Percentiles rank a stretch among this genome's conserved stretches.
Evolutionary conservation across 2,329 filamentous ascomycete species (phyloP).

Genomic region (Penicillium glabrum): DNA sequence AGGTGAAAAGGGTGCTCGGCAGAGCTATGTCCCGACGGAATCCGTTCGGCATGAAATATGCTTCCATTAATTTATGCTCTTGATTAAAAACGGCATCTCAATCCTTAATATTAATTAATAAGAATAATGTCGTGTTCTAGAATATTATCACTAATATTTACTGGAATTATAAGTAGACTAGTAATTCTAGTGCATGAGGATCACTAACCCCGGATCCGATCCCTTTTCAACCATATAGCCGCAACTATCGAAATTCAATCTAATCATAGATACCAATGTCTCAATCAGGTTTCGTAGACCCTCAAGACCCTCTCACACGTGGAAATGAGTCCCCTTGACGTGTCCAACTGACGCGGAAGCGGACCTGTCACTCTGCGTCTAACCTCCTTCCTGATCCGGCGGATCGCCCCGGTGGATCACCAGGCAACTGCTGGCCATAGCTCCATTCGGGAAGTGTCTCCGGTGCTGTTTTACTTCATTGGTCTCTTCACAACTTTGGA

Average conservation of each 20-base stretch:
- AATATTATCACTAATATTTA: too few species aligned
- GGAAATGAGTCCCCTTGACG: constrained; percentile 8
- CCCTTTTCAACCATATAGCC: neutral
- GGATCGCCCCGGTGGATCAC: constrained; percentile 21
- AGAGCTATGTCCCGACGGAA: neutral
- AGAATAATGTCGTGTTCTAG: neutral
- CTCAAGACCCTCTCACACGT: constrained; percentile 5
- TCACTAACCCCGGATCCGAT: constrained; percentile 7
- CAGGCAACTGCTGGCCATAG: constrained; percentile 31
- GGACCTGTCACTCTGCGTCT: constrained; percentile 8
- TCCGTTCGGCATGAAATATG: neutral
- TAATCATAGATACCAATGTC: neutral
- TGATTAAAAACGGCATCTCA: neutral
- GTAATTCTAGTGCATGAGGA: neutral
- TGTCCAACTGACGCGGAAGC: constrained; percentile 8
- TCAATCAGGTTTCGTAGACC: neutral
- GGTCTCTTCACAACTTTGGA: neutral
- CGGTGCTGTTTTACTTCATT: constrained; percentile 4
- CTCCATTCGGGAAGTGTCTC: constrained; percentile 23
- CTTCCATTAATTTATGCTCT: neutral
- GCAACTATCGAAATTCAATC: neutral
- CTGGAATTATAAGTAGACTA: too few species aligned
- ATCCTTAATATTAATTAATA: neutral
- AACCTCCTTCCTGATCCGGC: constrained; percentile 25
- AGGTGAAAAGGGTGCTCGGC: constrained; percentile 2